Conservation (phyloP, 2,329 filamentous ascomycete species). For the Drechslerella coelobrocha region DNA sequence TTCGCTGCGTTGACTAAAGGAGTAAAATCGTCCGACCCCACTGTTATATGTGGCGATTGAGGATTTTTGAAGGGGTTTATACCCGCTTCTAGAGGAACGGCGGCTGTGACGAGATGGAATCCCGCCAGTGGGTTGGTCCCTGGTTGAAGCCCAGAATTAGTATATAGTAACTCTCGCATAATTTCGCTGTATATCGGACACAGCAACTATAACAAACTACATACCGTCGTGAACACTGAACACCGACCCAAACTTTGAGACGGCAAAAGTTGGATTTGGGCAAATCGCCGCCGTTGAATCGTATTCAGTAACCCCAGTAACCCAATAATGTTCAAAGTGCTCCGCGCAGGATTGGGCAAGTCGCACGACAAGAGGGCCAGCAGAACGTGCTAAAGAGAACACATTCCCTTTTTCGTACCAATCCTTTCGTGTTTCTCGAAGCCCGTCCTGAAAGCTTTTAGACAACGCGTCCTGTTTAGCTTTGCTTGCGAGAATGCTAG, state of each 20-base stretch:
- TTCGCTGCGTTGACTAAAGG: slow-evolving; percentile 13
- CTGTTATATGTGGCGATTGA: background rate
- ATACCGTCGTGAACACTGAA: slow-evolving; percentile 38
- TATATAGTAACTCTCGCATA: background rate
- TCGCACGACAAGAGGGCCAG: slow-evolving; percentile 1
- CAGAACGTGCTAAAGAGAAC: slow-evolving; percentile 12
- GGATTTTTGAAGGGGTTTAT: background rate
- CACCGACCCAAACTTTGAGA: slow-evolving; percentile 20
- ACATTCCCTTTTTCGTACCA: background rate
- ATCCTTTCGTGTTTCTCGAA: background rate
- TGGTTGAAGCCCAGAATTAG: background rate
- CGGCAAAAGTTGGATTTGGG: slow-evolving; percentile 9
- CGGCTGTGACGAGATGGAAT: slow-evolving; percentile 66
- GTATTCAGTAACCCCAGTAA: background rate
- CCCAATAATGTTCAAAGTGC: background rate
- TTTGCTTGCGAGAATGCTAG: background rate
- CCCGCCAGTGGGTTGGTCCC: slow-evolving; percentile 64
- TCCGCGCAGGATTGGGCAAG: background rate
- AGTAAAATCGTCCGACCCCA: background rate
- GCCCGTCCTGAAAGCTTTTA: slow-evolving; percentile 5
- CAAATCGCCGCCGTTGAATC: background rate
- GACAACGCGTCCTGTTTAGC: background rate
- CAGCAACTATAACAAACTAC: background rate
- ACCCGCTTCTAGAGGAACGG: slow-evolving; percentile 54
- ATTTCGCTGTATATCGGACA: too few relatives aligned